These are phyloP conservation scores for Aquanectria penicillioides DNA, from an alignment of 2,329 filamentous ascomycete genomes.

Conservation along the genomic window DNA sequence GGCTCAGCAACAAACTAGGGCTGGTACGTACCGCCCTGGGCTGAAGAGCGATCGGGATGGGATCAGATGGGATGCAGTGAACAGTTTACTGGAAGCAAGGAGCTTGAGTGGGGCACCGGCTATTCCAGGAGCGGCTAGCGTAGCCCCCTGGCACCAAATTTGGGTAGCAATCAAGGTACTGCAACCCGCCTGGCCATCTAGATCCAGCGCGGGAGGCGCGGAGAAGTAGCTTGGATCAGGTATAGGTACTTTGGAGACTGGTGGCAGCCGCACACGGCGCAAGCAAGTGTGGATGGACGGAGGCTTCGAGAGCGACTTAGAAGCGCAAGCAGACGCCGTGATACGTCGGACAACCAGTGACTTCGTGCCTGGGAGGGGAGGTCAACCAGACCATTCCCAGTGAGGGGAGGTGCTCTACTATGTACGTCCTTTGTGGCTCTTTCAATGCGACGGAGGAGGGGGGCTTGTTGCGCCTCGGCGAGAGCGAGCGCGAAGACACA, in stretches of 20 bases:
- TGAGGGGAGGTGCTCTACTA: slow-evolving; percentile 13
- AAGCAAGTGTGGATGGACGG: not conserved
- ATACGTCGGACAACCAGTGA: slow-evolving; percentile 6
- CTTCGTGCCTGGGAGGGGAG: slow-evolving; percentile 14
- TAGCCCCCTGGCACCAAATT: slow-evolving; percentile 30
- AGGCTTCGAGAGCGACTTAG: slow-evolving; percentile 17
- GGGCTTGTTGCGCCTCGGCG: slow-evolving; percentile 9
- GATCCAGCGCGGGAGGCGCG: slow-evolving; percentile 13
- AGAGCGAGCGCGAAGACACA: not conserved
- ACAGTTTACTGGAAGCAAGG: slow-evolving; percentile 31
- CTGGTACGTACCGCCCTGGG: slow-evolving; percentile 12
- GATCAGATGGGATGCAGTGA: slow-evolving; percentile 14
- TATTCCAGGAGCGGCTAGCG: slow-evolving; percentile 28
- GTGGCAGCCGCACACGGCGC: slow-evolving; percentile 21
- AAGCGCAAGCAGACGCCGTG: slow-evolving; percentile 26
- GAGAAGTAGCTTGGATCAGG: slow-evolving; percentile 6
- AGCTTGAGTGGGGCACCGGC: slow-evolving; percentile 40
- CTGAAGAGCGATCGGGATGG: slow-evolving; percentile 11
- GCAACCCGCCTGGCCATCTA: slow-evolving; percentile 29
- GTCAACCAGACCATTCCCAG: not conserved
- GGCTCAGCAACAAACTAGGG: slow-evolving; percentile 17
- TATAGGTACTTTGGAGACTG: slow-evolving; percentile 31
- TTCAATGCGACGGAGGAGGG: not conserved
- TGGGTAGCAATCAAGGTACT: slow-evolving; percentile 33
- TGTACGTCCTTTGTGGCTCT: not conserved